A percentile compares a stretch with the other conserved stretches of the same genome.
phyloP scores from a whole-genome alignment of 2,329 filamentous ascomycete genomes.

The Cytospora mali region DNA sequence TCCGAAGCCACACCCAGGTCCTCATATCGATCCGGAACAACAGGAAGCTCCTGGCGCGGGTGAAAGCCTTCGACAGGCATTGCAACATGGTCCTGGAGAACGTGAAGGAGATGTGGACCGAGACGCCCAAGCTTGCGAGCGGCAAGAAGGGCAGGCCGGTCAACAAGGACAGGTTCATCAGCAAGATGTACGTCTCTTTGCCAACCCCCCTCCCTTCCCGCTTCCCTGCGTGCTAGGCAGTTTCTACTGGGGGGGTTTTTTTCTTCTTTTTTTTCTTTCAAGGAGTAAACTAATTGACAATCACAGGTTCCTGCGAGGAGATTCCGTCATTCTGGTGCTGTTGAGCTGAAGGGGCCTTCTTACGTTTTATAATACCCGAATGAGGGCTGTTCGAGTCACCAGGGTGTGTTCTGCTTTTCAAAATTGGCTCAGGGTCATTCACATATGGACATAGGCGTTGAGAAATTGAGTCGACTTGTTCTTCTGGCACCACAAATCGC shows the following conservation, averaged over 20 bases:
- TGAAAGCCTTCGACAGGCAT: conserved; percentile 98
- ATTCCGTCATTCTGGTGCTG: conserved; percentile 85
- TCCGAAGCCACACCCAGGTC: conserved; percentile 91
- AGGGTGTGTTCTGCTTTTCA: conserved; percentile 28
- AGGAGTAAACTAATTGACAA: conserved; percentile 16
- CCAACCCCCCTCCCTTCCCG: conserved; percentile 1
- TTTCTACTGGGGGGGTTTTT: background rate
- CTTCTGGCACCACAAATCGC: conserved; percentile 12
- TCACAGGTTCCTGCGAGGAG: conserved; percentile 77
- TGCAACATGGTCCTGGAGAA: conserved; percentile 99
- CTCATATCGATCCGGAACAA: conserved; percentile 98
- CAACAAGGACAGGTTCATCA: conserved; percentile 98
- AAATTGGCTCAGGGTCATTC: conserved; percentile 28
- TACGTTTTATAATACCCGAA: conserved; percentile 28
- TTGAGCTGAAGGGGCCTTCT: conserved; percentile 59
- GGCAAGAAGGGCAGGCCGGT: conserved; percentile 89
- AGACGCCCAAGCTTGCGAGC: conserved; percentile 78
- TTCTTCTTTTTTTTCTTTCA: background rate
- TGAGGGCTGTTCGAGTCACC: conserved; percentile 20
- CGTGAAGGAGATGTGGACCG: conserved; percentile 99
- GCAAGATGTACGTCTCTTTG: conserved; percentile 75
- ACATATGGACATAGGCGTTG: conserved; percentile 30
- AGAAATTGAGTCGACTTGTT: conserved; percentile 27
- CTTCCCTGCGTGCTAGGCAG: background rate
- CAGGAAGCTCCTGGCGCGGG: conserved; percentile 92